Conservation (phyloP, 2,329 filamentous ascomycete species). For the Stemphylium lycopersici region DNA sequence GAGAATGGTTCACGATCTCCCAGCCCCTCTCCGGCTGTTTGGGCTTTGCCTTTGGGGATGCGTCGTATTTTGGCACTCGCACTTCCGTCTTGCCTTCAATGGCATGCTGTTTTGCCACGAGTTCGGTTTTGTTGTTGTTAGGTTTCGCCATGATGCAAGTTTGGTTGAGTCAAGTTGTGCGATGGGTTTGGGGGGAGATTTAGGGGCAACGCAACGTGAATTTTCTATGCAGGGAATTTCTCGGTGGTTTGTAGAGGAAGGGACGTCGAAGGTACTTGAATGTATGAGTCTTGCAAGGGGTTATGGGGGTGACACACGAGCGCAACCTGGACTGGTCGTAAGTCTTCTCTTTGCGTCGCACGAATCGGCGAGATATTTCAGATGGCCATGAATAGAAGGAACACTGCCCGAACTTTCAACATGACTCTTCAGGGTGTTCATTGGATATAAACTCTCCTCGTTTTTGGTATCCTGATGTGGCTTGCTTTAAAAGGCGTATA, state of each 20-base stretch:
- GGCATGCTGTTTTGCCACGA: background rate
- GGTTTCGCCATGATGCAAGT: background rate
- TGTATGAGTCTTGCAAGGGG: conserved; percentile 2
- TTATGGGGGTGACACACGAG: background rate
- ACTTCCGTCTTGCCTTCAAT: background rate
- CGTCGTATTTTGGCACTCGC: background rate
- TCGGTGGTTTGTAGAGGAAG: background rate
- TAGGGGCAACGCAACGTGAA: background rate
- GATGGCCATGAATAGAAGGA: background rate
- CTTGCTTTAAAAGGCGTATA: background rate
- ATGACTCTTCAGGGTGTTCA: background rate
- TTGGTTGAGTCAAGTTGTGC: background rate
- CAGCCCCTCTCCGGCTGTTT: background rate
- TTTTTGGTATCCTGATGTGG: conserved; percentile 3
- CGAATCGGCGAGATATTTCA: background rate
- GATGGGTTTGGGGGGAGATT: background rate
- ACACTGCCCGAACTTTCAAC: background rate
- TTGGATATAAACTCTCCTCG: background rate
- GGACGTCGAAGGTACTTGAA: background rate
- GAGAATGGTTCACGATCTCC: background rate
- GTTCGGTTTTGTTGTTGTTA: background rate
- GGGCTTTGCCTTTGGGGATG: background rate
- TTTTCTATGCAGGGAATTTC: background rate
- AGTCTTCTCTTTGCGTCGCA: background rate
- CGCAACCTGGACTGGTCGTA: background rate